Evolutionary conservation across 371 early-diverging fungal species (phyloP), one percentile per base, ranked within the genome.

Genomic region (Actinomucor elegans): DNA sequence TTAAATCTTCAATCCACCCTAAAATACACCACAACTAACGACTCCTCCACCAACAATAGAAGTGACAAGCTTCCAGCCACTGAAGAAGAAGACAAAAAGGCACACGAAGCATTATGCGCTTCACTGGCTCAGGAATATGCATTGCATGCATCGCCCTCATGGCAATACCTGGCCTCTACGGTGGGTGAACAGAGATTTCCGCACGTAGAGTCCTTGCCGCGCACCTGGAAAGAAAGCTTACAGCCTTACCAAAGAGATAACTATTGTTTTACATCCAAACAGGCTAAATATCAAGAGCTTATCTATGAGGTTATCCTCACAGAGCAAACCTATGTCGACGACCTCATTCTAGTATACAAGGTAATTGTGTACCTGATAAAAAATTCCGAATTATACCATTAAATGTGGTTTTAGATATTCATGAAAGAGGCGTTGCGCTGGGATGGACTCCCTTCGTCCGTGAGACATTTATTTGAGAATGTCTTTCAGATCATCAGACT

Each of bases 221-320:
- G 52, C 7, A 61, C 49, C 6, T 66, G 66, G 66, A 66, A 51
- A 57, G 66, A 66, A 4, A 50, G 55, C 15, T 24, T 61, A 33
- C 33, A 37, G 7, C 11, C 33, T 6, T 20, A 41, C 17, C 46
- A 57, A 21, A 24, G 35, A 14, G 20, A 44, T 9, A 12, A 31
- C 4, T 35, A 56, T 15, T 35, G 44, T 10, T 31, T 65, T 14
- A 45, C 62, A 5, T 4, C 57, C n/a, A 62, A 62, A 20, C 57
- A 73, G 29, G 31, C 73, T 4, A 66, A 80, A 55, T 69, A 83
- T 34, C 89, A 88, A 64, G 89, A 88, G 36, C 69, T 87, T 4
- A 67, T 87, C n/a, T 69, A 78, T 46, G 89, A 88, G 48, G 65
- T 88, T 6, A 69, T 82, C 17, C 27, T 59, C n/a, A 88, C 89